Evolutionary conservation across 768 basidiomycete genomes (phyloP).

Genomic region (Sporobolomyces phaffii): DNA sequence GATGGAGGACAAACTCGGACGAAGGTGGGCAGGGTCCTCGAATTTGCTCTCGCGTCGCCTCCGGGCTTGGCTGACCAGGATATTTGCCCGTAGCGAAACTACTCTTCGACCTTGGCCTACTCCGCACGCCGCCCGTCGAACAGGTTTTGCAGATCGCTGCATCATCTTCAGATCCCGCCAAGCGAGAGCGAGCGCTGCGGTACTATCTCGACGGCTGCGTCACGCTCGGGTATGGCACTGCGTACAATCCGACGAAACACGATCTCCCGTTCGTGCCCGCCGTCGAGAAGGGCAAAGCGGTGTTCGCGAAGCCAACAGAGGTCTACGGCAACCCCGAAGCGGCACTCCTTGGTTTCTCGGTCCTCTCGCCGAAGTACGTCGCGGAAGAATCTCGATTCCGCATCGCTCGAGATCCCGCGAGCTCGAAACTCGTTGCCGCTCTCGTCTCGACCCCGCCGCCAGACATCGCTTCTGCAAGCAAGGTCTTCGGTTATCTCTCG

Average conservation of each 20-base stretch:
- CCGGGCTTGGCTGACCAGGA: neutral
- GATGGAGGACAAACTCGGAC: conserved; percentile 75
- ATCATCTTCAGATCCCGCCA: conserved; percentile 48
- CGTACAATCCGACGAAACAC: conserved; percentile 49
- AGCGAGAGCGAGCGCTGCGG: conserved; percentile 62
- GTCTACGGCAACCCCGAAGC: conserved; percentile 66
- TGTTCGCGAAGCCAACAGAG: conserved; percentile 51
- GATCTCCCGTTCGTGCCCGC: conserved; percentile 75
- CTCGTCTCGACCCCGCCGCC: conserved; percentile 32
- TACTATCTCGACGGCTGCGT: conserved; percentile 73
- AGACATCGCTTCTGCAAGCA: conserved; percentile 22
- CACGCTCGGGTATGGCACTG: conserved; percentile 50
- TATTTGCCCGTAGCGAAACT: conserved; percentile 60
- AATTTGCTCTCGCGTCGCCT: neutral
- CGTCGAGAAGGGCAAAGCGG: conserved; percentile 53
- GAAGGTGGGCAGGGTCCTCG: conserved; percentile 67
- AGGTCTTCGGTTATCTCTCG: conserved; percentile 41
- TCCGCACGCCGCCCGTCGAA: conserved; percentile 61
- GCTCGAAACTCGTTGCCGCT: conserved; percentile 23
- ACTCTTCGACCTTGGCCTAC: conserved; percentile 56
- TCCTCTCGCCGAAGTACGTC: conserved; percentile 47
- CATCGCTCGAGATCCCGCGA: conserved; percentile 31
- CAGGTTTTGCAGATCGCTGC: conserved; percentile 66
- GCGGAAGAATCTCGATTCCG: conserved; percentile 38
- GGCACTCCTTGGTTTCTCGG: conserved; percentile 67